Evolutionary conservation across 108 stramenopile species (phyloP), one percentile per base, ranked within the genome.

Genomic region (Pseudonitzschia delicatissima): DNA sequence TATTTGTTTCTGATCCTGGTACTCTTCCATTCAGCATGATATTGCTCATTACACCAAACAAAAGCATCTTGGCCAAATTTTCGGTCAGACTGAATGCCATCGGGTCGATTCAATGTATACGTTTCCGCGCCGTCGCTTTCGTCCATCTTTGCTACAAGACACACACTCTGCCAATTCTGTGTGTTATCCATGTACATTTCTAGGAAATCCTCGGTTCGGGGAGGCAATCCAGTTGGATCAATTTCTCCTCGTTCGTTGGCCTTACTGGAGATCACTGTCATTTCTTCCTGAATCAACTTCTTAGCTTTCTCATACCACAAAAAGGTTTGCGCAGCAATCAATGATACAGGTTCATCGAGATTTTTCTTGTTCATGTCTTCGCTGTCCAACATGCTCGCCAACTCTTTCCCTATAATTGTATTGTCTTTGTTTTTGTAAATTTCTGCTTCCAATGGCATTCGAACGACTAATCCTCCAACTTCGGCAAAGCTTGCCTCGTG

Each of bases 391-490:
- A 27, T 27, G 31, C 29, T 18, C 2, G 53, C 7, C n/a, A 69
- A 31, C 74, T 67, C 45, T 71, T 40, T 21, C 77, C 80, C 53
- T 6, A 35, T 31, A 31, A 5, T 2, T 5, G 31, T 5, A 18
- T 55, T 0, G 31, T 55, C 53, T 55, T 55, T 55, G 53, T 55
- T 55, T 6, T 33, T 55, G 34, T 55, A 55, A 27, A 33, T 55
- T 55, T 55, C 53, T 4, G 32, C 32, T 33, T 55, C 53, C 25
- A 92, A 71, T 28, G 91, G 91, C 73, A 92, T 71, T 6, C 91
- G 84, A 26, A 77, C 71, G 11, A 92, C 62, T 23, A 92, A 51
- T n/a, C 91, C 91, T 6, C 91, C 88, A n/a, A 92, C 79, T 76
- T 92, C 87, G 13, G 90, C 82, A 61, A 81, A 25, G 5, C 86